A percentile compares a stretch with the other conserved stretches of the same genome.
phyloP scores from a whole-genome alignment of 495 filamentous ascomycete species.

The Cudoniella acicularis region DNA sequence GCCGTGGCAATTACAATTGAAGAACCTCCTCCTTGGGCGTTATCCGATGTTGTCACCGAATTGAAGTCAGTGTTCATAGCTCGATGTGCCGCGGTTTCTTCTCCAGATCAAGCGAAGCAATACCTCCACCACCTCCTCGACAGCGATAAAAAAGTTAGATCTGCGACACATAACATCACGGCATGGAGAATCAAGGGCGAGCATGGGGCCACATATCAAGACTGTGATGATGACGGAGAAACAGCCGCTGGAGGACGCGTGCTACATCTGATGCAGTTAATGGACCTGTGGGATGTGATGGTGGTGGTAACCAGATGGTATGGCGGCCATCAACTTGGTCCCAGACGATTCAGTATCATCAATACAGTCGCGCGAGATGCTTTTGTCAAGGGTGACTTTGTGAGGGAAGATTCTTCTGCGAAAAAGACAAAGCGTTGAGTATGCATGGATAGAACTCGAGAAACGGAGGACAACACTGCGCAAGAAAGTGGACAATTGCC shows the following conservation, averaged over 20 bases:
- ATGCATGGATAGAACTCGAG: no score
- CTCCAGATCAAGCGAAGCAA: conserved; percentile 60
- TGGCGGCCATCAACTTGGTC: conserved; percentile 82
- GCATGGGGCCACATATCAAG: conserved; percentile 62
- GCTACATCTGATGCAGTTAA: conserved; percentile 86
- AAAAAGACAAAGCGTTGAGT: conserved; percentile 59
- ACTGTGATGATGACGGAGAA: conserved; percentile 96
- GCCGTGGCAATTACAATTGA: not conserved
- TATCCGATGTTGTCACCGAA: conserved; percentile 69
- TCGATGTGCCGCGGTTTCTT: conserved; percentile 62
- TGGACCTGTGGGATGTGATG: conserved; percentile 89
- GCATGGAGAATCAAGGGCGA: conserved; percentile 51
- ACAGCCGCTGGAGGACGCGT: conserved; percentile 85
- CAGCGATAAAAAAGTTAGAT: conserved; percentile 75
- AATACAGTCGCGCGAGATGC: conserved; percentile 82
- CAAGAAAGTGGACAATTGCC: no score
- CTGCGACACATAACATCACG: conserved; percentile 87
- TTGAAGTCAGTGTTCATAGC: conserved; percentile 88
- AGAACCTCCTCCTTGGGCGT: conserved; percentile 59
- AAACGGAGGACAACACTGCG: no score
- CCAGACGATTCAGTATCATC: conserved; percentile 85
- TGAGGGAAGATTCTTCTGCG: conserved; percentile 39
- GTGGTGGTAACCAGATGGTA: conserved; percentile 97
- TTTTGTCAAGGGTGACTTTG: conserved; percentile 73
- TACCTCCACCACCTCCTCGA: conserved; percentile 70